Base-by-base conservation (phyloP, 2,329 filamentous ascomycete species). In the Neurospora sp. region DNA sequence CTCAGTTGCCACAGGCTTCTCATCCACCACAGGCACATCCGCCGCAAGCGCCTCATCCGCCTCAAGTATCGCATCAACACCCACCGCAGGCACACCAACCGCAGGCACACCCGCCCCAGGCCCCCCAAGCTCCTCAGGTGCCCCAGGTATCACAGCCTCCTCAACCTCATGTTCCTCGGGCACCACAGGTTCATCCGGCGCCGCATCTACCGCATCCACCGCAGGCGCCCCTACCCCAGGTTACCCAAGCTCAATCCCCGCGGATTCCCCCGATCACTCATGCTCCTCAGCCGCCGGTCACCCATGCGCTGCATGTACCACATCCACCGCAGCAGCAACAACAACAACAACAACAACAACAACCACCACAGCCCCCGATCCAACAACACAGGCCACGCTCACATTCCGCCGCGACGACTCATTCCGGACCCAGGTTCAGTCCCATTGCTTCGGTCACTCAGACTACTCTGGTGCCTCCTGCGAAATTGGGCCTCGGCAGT, bases 351-450 rank as follows among this genome's bases (percentile, higher is more conserved):
- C 28, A 33, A 33, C 52, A 71, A 70, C 77, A 37, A 72, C 73
- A 28, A 36, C 28, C 4, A 67, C 70, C 2, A 57, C 69, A 28
- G 71, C 74, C 28, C 71, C 75, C 8, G 73, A 70, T n/a, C 72
- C 70, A n/a, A 62, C 57, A 71, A 79, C 52, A 62, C 52, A 62
- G 52, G 28, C 52, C 52, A 17, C 52, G 52, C 52, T 62, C 52
- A 36, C 52, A 62, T 17, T 62, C 52, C n/a, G 52, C 52, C 23
- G 52, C 15, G 6, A 62, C 52, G n/a, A 62, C 23, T n/a, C 15
- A 62, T 62, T 33, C 52, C 28, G 52, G 52, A 1, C 52, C 67
- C 75, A 79, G 70, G 78, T 81, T 46, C 77, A 79, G 71, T 28
- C 72, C 71, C 11, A 46, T 67, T 4, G 36, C 68, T 38, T 67